phyloP scores from a whole-genome alignment of 139 green algal species.

The Asterochloris sp. region DNA sequence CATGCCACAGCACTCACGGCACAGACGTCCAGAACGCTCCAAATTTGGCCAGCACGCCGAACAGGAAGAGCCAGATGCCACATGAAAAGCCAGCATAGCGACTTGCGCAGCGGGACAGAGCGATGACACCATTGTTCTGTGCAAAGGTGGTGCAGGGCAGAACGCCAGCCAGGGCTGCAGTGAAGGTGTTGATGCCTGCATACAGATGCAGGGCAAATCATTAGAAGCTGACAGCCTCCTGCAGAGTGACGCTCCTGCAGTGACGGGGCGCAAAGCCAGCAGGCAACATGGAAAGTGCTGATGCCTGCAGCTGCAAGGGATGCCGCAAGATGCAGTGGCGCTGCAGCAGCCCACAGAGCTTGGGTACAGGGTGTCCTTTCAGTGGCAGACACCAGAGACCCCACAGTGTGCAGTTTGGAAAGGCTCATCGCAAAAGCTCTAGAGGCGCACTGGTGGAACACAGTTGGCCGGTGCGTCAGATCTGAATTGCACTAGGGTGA shows the following conservation, averaged over 20 bases:
- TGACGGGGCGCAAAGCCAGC: not conserved
- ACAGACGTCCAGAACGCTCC: no score
- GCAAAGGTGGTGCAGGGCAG: constrained; percentile 72
- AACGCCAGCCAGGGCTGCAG: constrained; percentile 44
- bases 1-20: no score
- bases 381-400: no score
- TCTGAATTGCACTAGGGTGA: no score
- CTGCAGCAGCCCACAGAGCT: no score
- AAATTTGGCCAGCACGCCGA: constrained; percentile 29
- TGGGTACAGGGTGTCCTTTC: no score
- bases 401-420: no score
- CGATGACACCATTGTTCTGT: constrained; percentile 72
- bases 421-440: not conserved
- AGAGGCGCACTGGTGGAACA: not conserved
- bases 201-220: not conserved
- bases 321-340: no score
- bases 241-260: not conserved
- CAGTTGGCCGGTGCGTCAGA: not conserved
- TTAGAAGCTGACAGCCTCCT: not conserved
- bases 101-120: constrained; percentile 9
- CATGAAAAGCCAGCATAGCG: constrained; percentile 9
- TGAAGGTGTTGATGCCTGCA: constrained; percentile 49
- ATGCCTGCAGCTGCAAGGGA: no score
- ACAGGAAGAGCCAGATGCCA: constrained; percentile 32
- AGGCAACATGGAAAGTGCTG: not conserved